These are phyloP conservation scores for Tulasnella sp. DNA, from an alignment of 768 basidiomycete species.

Conservation along the genomic window DNA sequence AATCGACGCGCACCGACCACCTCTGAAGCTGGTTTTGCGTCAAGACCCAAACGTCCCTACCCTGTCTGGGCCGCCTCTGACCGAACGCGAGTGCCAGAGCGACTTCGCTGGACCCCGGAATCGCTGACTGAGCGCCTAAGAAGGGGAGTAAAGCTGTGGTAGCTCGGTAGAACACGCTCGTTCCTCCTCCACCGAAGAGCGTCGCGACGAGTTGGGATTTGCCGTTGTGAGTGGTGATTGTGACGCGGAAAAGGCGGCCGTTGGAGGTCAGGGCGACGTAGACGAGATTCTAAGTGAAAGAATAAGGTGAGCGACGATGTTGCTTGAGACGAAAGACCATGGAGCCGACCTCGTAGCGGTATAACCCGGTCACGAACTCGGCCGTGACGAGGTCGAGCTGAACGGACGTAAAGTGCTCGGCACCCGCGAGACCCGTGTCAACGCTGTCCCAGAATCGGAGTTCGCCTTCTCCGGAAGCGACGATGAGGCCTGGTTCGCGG, in stretches of 20 bases:
- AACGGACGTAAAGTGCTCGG: not conserved
- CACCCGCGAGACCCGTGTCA: slow-evolving; percentile 8
- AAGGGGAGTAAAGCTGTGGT: not conserved
- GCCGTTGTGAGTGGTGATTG: slow-evolving; percentile 1
- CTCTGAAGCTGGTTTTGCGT: slow-evolving; percentile 11
- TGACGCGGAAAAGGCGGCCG: slow-evolving; percentile 10
- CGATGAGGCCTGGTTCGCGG: slow-evolving; percentile 12
- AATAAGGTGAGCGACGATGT: not conserved
- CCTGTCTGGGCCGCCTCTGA: not conserved
- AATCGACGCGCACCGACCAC: slow-evolving; percentile 9
- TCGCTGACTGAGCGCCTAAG: not conserved
- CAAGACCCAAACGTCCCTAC: slow-evolving; percentile 8
- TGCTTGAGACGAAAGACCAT: no score
- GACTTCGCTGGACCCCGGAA: not conserved
- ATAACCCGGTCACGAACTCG: slow-evolving; percentile 8
- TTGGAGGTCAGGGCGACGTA: slow-evolving; percentile 1
- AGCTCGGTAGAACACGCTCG: not conserved
- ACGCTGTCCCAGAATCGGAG: slow-evolving; percentile 14
- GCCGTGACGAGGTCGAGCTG: not conserved
- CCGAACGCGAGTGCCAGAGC: slow-evolving; percentile 5
- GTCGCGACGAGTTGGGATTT: slow-evolving; percentile 8
- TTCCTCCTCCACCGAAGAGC: not conserved
- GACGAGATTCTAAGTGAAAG: not conserved
- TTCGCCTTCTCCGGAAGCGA: slow-evolving; percentile 9
- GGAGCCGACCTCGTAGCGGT: slow-evolving; percentile 3